phyloP scores from a whole-genome alignment of 306 rosid genomes.

The Corylus americana region DNA sequence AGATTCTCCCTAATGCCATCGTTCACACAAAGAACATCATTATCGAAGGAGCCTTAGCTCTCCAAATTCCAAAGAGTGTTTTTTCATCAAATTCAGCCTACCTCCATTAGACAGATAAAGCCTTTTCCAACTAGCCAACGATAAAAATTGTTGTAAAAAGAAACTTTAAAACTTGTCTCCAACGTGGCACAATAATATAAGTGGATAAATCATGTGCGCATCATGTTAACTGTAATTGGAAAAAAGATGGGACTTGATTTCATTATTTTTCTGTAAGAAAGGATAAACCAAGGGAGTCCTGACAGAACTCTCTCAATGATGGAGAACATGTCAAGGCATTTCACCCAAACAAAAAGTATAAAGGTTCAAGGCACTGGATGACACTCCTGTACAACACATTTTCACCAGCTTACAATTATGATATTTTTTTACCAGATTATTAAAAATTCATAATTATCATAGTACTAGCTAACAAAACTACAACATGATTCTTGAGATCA shows the following conservation, averaged over 20 bases:
- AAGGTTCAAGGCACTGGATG: background rate
- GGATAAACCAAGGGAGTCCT: background rate
- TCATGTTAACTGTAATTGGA: background rate
- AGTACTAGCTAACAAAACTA: background rate
- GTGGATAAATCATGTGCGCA: background rate
- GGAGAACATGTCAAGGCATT: background rate
- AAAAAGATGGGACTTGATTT: background rate
- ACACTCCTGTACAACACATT: background rate
- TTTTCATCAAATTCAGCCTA: too few species aligned
- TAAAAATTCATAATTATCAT: background rate
- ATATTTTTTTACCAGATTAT: background rate
- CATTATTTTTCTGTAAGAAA: background rate
- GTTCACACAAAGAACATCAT: too few species aligned
- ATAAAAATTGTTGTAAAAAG: background rate
- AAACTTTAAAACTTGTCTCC: background rate
- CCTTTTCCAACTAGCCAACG: too few species aligned
- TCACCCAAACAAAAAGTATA: background rate
- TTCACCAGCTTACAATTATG: background rate
- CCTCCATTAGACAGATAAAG: too few species aligned
- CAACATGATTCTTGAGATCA: slow-evolving; percentile 2
- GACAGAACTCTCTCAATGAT: background rate
- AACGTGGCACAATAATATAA: background rate
- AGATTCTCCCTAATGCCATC: too few species aligned
- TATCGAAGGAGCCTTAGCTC: too few species aligned
- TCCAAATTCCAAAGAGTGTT: too few species aligned